Base-by-base conservation (phyloP, 352 stramenopile genomes). In the Pythium diclinum region DNA sequence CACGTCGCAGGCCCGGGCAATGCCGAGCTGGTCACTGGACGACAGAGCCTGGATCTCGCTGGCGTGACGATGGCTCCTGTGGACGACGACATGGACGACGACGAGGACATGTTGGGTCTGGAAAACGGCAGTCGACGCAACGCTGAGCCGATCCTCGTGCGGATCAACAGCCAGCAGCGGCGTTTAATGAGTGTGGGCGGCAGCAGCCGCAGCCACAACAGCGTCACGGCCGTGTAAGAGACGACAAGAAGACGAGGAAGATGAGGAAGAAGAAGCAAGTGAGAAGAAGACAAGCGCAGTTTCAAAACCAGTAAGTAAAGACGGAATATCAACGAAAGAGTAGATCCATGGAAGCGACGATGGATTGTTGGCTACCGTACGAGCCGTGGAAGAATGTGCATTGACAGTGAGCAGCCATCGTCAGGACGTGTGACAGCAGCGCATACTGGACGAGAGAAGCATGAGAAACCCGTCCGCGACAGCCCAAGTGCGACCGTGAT, bases 101-200 rank as follows among this genome's bases (percentile, higher is more conserved):
- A 71, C 8, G 64, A 71, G 19, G 64, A 66, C 33, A 47, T 59
- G 58, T 28, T 59, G 28, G 42, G 54, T 25, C 42, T 71, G 30
- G 65, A 71, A 53, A 53, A 59, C 30, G 54, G 52, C n/a, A 36
- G 33, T 28, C 36, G 48, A 19, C 56, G 52, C 25, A 63, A 71
- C 30, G 52, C 65, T 3, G 40, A 71, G 58, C 65, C 44, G 34
- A 63, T 67, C 28, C 46, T 71, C 32, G 66, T 71, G 36, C 58
- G 58, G 17, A 48, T 71, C n/a, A 19, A 30, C 40, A 65, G 59
- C 59, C 25, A 60, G 40, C 58, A 63, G 14, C 65, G 58, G 4
- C 59, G 57, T 25, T 32, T 56, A 10, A 3, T 49, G 33, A 60
- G 28, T 14, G n/a, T 46, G 32, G 51, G 36, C n/a, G 34, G 52